Percentiles rank a stretch among this genome's conserved stretches.
These are phyloP conservation scores for Pestalotiopsis sp. DNA, from an alignment of 2,329 filamentous ascomycete species.

Conservation along the genomic window DNA sequence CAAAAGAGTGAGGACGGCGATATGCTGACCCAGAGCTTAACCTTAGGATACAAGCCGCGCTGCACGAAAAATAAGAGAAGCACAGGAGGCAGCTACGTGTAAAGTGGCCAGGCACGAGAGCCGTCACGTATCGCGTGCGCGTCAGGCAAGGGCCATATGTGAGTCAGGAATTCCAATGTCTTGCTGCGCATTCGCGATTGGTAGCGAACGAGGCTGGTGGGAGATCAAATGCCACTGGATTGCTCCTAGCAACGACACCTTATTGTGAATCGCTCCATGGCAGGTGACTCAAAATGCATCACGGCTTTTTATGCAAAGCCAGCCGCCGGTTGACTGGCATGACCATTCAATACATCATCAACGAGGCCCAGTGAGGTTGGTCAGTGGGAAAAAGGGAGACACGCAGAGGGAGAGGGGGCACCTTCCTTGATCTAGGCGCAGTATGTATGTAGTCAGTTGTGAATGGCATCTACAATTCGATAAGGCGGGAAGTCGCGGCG, in stretches of 20 bases:
- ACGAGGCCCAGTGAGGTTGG: background rate
- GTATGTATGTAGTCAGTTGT: background rate
- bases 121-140: background rate
- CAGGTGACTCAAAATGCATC: background rate
- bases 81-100: background rate
- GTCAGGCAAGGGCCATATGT: background rate
- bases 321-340: background rate
- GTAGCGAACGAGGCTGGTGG: slow-evolving; percentile 3
- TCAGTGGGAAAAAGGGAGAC: background rate
- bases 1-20: background rate
- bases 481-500: slow-evolving; percentile 6
- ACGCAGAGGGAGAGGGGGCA: background rate
- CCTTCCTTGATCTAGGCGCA: background rate
- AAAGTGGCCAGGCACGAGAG: background rate
- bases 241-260: background rate
- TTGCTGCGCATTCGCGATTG: background rate
- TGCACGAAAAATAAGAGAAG: background rate
- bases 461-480: slow-evolving; percentile 9
- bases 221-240: slow-evolving; percentile 7
- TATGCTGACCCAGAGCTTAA: slow-evolving; percentile 1
- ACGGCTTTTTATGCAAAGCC: background rate
- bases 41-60: slow-evolving; percentile 1
- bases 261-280: background rate
- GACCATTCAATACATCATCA: background rate
- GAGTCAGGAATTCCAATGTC: slow-evolving; percentile 10